These are phyloP conservation scores for Blastocystis sp. DNA, from an alignment of 352 stramenopile species.

Conservation along the genomic window DNA sequence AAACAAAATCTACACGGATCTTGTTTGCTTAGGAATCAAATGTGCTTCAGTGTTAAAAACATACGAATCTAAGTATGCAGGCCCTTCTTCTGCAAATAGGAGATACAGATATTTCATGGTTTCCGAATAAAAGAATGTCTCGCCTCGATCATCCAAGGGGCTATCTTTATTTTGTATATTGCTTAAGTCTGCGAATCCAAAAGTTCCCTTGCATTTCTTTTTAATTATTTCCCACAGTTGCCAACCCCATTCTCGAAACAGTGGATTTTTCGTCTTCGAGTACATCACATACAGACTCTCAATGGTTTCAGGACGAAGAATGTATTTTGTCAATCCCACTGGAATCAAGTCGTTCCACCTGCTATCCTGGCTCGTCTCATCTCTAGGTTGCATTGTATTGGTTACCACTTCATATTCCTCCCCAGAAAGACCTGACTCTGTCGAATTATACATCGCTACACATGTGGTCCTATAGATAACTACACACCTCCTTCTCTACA, in stretches of 20 bases:
- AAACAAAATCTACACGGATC: constrained; percentile 1
- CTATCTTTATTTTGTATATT: constrained; percentile 63
- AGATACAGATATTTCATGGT: constrained; percentile 98
- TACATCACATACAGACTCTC: constrained; percentile 92
- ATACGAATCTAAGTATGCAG: constrained; percentile 81
- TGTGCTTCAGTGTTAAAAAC: constrained; percentile 93
- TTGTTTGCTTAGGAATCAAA: constrained; percentile 67
- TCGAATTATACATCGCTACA: constrained; percentile 72
- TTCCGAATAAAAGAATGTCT: constrained; percentile 96
- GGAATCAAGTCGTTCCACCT: background rate
- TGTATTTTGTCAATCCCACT: constrained; percentile 69
- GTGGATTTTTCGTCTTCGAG: constrained; percentile 76
- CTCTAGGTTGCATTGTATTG: background rate
- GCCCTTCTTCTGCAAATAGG: constrained; percentile 75
- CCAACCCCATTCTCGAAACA: constrained; percentile 82
- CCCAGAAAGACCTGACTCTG: constrained; percentile 71
- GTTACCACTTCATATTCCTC: constrained; percentile 63
- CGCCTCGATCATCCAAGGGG: constrained; percentile 84
- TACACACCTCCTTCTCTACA: constrained; percentile 63
- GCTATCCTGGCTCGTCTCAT: background rate
- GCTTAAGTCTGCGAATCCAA: constrained; percentile 75
- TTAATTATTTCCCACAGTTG: constrained; percentile 86
- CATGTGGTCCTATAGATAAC: constrained; percentile 66
- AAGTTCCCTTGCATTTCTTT: constrained; percentile 76
- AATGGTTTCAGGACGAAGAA: constrained; percentile 85